Base-by-base conservation (phyloP, 371 early-diverging fungal species). In the Zychaea mexicana region DNA sequence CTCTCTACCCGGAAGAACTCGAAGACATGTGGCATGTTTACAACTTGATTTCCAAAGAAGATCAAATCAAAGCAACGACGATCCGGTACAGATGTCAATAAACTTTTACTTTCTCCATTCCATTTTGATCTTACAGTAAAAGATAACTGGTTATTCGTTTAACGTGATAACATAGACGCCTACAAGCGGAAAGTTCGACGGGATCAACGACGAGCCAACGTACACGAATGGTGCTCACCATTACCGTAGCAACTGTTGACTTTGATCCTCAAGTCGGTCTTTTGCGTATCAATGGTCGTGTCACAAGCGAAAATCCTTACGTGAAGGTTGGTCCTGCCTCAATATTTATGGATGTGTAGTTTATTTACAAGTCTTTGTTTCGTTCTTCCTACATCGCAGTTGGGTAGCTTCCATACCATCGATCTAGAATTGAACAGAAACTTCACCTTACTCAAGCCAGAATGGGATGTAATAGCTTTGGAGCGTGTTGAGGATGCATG, bases 11-110 rank as follows among this genome's bases (percentile, higher is more conserved):
- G 7, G 97, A 98, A 70, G 96, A 98, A 68, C 71, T 88, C 49
- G 98, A 98, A 72, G 99, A 97, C 77, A 94, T 98, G 94, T 98
- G 99, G 98, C 96, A 96, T 74, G 87, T 94, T 30, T 98, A 97
- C 83, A 97, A 98, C 76, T 82, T 98, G 42, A 90, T 98, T 56
- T 78, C 86, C 15, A 84, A 86, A 63, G 94, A 92, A 52, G 99
- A 98, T 83, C 79, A 83, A 67, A 83, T 98, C 55, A 85, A 88
- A 68, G 94, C 95, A 9, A 86, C 92, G 2, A 95, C 98, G 9
- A 80, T 96, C 64, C 86, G 97, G 94, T 93, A 83, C 39, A n/a
- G n/a, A n/a, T n/a, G n/a, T n/a, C n/a, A n/a, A n/a, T n/a, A n/a
- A n/a, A n/a, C n/a, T n/a, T n/a, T n/a, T n/a, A n/a, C n/a, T n/a